Evolutionary conservation across 176 grass and related monocot species (phyloP), one percentile per base, ranked within the genome.

Genomic region (Juncus inflexus): DNA sequence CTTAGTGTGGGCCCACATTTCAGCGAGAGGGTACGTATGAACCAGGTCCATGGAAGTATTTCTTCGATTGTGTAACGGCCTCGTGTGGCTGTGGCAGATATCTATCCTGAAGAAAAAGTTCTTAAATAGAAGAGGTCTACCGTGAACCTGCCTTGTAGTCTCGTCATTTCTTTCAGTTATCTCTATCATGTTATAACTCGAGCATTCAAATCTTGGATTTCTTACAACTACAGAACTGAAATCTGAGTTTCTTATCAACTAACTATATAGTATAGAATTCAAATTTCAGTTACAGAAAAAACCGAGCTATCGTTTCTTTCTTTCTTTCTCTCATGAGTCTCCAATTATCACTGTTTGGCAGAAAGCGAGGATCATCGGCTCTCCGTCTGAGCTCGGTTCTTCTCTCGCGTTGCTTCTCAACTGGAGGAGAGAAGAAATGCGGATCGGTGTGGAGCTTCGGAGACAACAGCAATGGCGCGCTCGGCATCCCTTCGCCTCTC

Each of bases 391-490:
- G 58, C 11, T 52, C 57, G 64, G 60, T 83, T 63, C 73, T 77
- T 15, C 73, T 77, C 35, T 42, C 60, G 36, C 49, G 82, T 60
- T 58, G 49, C n/a, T 42, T 64, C 12, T 76, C n/a, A 7, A 35
- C 42, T 37, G 41, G 42, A 61, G 43, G 19, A 28, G 19, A 28
- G 19, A 11, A 49, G 42, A 74, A 37, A 67, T 11, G n/a, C n/a
- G 78, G 83, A 45, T 60, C 66, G 3, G 91, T 87, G 7, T 96
- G 86, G 62, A 86, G 62, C 16, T 96, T 90, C 66, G 91, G 91
- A 3, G 87, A 96, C 61, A 90, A 87, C 62, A 87, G 81, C 87
- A 83, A 84, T 40, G 81, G 87, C 16, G 87, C 87, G 54, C 73
- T 84, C 43, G 87, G 76, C 37, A 71, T 87, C 63, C 72, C 72